Percentiles rank a stretch among this genome's conserved stretches.
phyloP scores from a whole-genome alignment of 1,284 basidiomycete genomes.

The Trichosporon sp. region DNA sequence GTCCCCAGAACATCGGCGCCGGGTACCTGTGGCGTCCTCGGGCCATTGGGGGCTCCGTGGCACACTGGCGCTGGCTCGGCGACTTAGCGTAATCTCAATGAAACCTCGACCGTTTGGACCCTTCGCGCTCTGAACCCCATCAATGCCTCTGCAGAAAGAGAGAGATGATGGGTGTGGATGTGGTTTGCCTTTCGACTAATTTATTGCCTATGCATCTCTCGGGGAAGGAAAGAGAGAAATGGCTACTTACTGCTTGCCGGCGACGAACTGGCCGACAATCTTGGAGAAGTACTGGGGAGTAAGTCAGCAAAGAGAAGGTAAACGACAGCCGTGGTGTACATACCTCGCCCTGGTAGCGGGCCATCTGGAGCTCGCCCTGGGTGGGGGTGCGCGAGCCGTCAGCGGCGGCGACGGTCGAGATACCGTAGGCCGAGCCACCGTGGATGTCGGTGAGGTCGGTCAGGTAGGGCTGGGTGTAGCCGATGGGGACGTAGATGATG shows the following conservation, averaged over 20 bases:
- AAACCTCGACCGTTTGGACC: background rate
- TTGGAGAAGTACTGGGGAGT: constrained; percentile 43
- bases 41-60: background rate
- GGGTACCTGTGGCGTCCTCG: background rate
- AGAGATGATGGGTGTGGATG: too few relatives aligned
- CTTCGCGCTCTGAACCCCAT: background rate
- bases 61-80: background rate
- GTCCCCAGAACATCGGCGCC: background rate
- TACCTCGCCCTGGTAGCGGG: constrained; percentile 57
- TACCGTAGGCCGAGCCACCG: constrained; percentile 62
- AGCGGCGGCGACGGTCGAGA: constrained; percentile 61
- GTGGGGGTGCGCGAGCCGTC: constrained; percentile 60
- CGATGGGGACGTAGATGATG: constrained; percentile 63
- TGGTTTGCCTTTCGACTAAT: too few relatives aligned
- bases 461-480: constrained; percentile 61
- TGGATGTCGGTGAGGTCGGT: constrained; percentile 60
- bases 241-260: constrained; percentile 39
- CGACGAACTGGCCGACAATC: constrained; percentile 39
- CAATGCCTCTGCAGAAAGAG: background rate
- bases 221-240: background rate
- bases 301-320: too few relatives aligned
- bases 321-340: too few relatives aligned
- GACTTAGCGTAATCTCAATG: background rate
- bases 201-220: constrained; percentile 1
- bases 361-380: constrained; percentile 61